phyloP scores from a whole-genome alignment of 257 asterid species.

The Linderniella brevidens region DNA sequence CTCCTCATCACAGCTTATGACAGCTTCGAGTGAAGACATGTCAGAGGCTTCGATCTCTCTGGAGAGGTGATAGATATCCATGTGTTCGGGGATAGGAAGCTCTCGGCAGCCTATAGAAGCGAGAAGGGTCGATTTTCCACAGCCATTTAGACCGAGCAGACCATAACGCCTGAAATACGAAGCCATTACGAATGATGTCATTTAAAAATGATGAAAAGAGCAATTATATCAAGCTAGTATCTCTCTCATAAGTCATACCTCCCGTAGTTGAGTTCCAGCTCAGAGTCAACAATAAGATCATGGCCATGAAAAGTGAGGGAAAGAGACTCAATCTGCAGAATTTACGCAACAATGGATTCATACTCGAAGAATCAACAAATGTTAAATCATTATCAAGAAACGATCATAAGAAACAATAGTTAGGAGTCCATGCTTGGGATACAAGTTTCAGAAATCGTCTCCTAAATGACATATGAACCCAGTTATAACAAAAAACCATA shows the following conservation, averaged over 20 bases:
- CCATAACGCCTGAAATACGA: conserved; percentile 62
- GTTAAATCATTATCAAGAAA: neutral
- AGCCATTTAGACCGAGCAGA: conserved; percentile 92
- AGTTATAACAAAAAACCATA: too few species aligned
- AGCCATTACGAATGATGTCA: conserved; percentile 3
- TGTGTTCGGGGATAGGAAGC: conserved; percentile 94
- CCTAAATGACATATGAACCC: too few species aligned
- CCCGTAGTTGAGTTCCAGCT: conserved; percentile 86
- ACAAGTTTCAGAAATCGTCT: too few species aligned
- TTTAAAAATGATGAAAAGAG: neutral
- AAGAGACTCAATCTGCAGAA: conserved; percentile 77
- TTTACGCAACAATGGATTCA: neutral
- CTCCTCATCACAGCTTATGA: conserved; percentile 89
- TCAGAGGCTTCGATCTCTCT: conserved; percentile 98
- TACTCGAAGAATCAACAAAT: neutral
- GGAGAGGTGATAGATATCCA: conserved; percentile 85
- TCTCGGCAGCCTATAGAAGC: conserved; percentile 80
- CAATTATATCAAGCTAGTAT: conserved; percentile 1
- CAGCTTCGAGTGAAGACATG: conserved; percentile 91
- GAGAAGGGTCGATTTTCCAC: conserved; percentile 96
- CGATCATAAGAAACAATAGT: neutral
- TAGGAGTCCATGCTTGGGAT: too few species aligned
- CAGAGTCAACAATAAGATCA: conserved; percentile 91
- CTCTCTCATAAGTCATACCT: conserved; percentile 42
- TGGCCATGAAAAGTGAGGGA: conserved; percentile 97